Conservation (phyloP, 2,329 filamentous ascomycete genomes). For the Cercospora nicotianae region DNA sequence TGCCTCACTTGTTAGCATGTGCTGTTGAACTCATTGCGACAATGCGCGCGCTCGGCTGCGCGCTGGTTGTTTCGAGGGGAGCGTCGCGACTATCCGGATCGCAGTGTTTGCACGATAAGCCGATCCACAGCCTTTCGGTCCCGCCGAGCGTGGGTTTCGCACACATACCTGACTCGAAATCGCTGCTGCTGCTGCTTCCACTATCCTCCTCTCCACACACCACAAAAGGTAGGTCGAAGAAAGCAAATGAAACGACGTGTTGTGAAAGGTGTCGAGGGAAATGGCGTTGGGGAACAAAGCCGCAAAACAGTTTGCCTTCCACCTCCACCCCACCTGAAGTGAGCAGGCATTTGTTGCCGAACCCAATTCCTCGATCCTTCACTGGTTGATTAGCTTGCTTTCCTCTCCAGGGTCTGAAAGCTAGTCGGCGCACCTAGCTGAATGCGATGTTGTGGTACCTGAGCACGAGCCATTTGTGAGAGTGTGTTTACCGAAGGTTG, state of each 20-base stretch:
- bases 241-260: slow-evolving; percentile 8
- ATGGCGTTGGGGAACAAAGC: not conserved
- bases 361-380: slow-evolving; percentile 5
- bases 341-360: slow-evolving; percentile 10
- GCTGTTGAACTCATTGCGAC: not conserved
- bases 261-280: slow-evolving; percentile 2
- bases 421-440: slow-evolving; percentile 7
- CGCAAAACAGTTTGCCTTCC: slow-evolving; percentile 9
- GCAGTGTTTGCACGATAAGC: not conserved
- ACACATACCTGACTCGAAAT: not conserved
- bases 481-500: not conserved
- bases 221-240: slow-evolving; percentile 13
- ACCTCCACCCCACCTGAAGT: slow-evolving; percentile 8
- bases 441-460: slow-evolving; percentile 6
- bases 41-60: not conserved
- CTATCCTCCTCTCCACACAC: slow-evolving; percentile 14
- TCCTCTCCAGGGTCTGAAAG: not conserved
- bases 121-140: slow-evolving; percentile 1
- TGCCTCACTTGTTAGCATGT: slow-evolving; percentile 18
- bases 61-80: not conserved
- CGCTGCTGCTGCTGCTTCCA: slow-evolving; percentile 10
- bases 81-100: slow-evolving; percentile 2
- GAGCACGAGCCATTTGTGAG: not conserved
- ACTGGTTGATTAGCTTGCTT: not conserved
- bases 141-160: not conserved